Evolutionary conservation across 768 basidiomycete species (phyloP), one percentile per base, ranked within the genome.

Genomic region (Pleurotus ostreatus): DNA sequence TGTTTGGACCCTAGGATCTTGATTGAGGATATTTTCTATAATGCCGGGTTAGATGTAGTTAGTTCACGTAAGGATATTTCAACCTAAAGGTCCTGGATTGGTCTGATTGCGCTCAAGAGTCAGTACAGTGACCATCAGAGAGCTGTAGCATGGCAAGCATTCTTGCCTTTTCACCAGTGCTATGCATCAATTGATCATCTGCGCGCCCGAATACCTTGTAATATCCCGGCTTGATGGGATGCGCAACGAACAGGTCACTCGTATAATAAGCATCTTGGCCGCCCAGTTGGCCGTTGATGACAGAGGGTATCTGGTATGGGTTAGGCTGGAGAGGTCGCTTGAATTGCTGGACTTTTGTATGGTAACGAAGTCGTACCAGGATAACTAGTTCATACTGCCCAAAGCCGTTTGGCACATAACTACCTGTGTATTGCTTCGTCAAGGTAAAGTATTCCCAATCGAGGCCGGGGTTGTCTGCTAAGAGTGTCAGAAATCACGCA

Each of bases 191-290:
- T 58, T 77, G 76, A 55, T 77, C 76, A 55, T 78, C 76, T 2
- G 58, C 60, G 7, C 76, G 60, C 6, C 76, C 76, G 38, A 60
- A 62, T 41, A 81, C 61, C 51, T 61, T 71, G 70, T 68, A 83
- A 13, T 70, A 41, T 1, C 73, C 67, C 4, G 71, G 56, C 25
- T 70, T 73, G 0, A 70, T 71, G 0, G 80, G 77, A 60, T 82
- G 81, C 23, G 72, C 70, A 0, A 69, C 56, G 13, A 82, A 65
- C 2, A 81, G 44, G 61, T 81, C 81, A 0, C 68, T 63, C 1
- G 78, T 78, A 1, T 75, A 67, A 46, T 77, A 79, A 9, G 72
- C 77, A 18, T 67, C 64, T 15, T 61, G 59, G 2, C 77, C 79
- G 1, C 71, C 61, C 1, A 74, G 49, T 46, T 67, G 60, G 8